phyloP scores from a whole-genome alignment of 2,329 filamentous ascomycete genomes.

The Magnaporthales sp. region DNA sequence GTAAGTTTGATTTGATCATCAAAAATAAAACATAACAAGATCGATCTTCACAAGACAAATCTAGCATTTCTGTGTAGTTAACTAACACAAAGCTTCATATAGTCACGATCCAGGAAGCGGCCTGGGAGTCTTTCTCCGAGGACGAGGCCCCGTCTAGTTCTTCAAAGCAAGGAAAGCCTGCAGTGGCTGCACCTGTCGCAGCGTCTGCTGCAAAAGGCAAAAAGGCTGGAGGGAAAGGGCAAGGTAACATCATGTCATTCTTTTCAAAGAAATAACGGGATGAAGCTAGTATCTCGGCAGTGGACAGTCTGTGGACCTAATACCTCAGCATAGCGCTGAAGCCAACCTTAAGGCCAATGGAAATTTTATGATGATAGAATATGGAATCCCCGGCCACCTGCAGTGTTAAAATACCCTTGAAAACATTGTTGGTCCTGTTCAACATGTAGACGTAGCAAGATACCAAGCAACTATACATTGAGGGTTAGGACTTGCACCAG shows the following conservation, averaged over 20 bases:
- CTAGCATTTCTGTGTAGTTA: not conserved
- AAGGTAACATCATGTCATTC: constrained; percentile 87
- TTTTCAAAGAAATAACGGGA: constrained; percentile 62
- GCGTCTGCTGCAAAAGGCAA: constrained; percentile 38
- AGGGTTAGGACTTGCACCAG: not conserved
- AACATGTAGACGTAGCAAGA: not conserved
- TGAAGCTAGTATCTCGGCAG: not conserved
- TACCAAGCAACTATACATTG: not conserved
- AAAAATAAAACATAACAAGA: not conserved
- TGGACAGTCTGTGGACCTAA: not conserved
- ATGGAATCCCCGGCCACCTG: not conserved
- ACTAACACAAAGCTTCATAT: not conserved
- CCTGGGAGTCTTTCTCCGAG: constrained; percentile 91
- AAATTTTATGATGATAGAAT: not conserved
- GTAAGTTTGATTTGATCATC: constrained; percentile 37
- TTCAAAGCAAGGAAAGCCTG: constrained; percentile 37
- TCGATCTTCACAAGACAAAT: not conserved
- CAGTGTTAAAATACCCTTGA: not conserved
- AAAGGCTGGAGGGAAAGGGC: constrained; percentile 49
- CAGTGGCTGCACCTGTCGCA: constrained; percentile 32
- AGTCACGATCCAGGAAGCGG: constrained; percentile 80
- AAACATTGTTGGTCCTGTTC: not conserved
- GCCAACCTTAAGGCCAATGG: not conserved
- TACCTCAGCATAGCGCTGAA: not conserved
- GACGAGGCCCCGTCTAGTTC: constrained; percentile 58